These are phyloP conservation scores for Quercus phellos DNA, from an alignment of 331 rosid genomes.

Conservation along the genomic window DNA sequence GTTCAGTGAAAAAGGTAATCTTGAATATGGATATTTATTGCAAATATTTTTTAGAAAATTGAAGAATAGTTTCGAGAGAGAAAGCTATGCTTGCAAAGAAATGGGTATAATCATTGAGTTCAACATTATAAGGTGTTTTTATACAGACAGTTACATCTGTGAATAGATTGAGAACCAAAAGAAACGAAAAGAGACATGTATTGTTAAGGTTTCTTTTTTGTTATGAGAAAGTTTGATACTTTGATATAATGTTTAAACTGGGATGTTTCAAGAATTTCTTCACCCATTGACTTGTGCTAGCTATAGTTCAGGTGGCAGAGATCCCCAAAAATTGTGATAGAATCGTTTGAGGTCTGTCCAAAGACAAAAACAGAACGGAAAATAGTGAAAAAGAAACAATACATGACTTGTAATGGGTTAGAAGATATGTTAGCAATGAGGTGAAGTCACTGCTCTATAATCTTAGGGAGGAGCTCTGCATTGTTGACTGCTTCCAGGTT, in stretches of 20 bases:
- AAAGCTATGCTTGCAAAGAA: too few relatives aligned
- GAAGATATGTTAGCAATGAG: constrained; percentile 22
- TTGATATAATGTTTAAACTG: background rate
- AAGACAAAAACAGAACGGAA: background rate
- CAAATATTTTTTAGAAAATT: too few relatives aligned
- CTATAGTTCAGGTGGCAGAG: background rate
- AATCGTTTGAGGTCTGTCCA: background rate
- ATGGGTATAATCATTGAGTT: background rate
- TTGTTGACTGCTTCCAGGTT: constrained; percentile 8
- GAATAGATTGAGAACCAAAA: background rate
- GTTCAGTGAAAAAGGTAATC: too few relatives aligned
- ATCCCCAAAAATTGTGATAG: background rate
- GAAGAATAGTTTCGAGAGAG: too few relatives aligned
- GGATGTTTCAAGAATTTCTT: background rate
- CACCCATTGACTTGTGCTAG: background rate
- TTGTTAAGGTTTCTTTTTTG: background rate
- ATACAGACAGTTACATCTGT: background rate
- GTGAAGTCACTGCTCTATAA: background rate
- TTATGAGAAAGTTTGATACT: background rate
- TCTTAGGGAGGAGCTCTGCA: background rate
- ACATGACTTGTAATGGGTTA: background rate
- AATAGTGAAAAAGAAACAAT: background rate
- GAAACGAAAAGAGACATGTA: background rate
- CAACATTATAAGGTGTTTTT: background rate
- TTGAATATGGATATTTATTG: too few relatives aligned